These are phyloP conservation scores for Metarhizium album DNA, from an alignment of 2,329 filamentous ascomycete genomes.

Conservation along the genomic window DNA sequence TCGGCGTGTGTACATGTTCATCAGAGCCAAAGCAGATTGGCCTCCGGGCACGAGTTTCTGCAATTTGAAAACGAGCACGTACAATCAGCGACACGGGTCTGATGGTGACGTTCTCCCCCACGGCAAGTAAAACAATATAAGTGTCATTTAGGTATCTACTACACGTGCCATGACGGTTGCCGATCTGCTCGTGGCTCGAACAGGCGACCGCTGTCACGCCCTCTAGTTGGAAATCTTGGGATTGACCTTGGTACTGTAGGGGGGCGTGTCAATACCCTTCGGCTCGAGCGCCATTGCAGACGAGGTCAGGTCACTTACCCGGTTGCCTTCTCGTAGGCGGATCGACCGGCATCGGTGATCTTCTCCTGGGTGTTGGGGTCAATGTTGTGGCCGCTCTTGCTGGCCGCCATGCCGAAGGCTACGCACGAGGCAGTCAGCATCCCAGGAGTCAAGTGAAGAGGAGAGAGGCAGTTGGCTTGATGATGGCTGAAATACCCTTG, in stretches of 20 bases:
- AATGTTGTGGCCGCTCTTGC: constrained; percentile 26
- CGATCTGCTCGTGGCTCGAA: too few relatives aligned
- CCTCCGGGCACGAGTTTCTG: too few relatives aligned
- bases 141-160: too few relatives aligned
- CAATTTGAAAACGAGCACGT: too few relatives aligned
- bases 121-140: too few relatives aligned
- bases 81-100: too few relatives aligned
- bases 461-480: too few relatives aligned
- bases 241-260: constrained; percentile 16
- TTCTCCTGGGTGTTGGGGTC: constrained; percentile 25
- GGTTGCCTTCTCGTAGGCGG: constrained; percentile 24
- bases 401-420: constrained; percentile 20
- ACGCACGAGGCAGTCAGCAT: not conserved
- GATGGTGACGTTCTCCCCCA: too few relatives aligned
- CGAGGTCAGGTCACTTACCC: constrained; percentile 21
- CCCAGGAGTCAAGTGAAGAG: not conserved
- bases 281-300: not conserved
- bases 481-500: constrained; percentile 26
- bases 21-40: too few relatives aligned
- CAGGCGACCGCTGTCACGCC: not conserved
- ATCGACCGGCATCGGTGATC: constrained; percentile 26
- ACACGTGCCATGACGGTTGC: too few relatives aligned
- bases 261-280: not conserved
- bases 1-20: too few relatives aligned
- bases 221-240: constrained; percentile 26